Evolutionary conservation across 306 rosid genomes (phyloP).

Genomic region (Prunus davidiana): DNA sequence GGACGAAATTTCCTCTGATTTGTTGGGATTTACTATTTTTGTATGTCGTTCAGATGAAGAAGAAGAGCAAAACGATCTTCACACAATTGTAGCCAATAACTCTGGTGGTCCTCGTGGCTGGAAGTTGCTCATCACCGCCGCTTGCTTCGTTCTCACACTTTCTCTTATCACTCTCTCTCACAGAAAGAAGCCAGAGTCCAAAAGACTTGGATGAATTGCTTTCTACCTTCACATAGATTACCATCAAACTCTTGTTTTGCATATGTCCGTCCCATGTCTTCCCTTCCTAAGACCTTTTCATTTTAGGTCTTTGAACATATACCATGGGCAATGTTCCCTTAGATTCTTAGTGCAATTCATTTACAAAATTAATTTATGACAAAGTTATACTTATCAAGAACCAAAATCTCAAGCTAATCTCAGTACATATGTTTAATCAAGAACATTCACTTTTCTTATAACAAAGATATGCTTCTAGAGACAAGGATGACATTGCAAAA

Average conservation of each 20-base stretch:
- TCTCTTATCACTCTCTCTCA: neutral
- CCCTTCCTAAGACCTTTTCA: too few relatives aligned
- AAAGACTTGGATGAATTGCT: neutral
- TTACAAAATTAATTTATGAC: too few relatives aligned
- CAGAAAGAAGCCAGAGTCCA: neutral
- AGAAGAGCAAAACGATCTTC: neutral
- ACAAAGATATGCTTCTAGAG: neutral
- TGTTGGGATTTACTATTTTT: neutral
- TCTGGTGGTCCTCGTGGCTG: neutral
- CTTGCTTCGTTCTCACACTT: neutral
- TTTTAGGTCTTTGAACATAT: too few relatives aligned
- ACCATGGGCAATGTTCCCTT: too few relatives aligned
- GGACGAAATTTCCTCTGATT: neutral
- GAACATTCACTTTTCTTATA: neutral
- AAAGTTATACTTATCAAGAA: neutral
- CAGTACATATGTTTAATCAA: neutral
- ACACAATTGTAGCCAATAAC: neutral
- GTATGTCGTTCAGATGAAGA: neutral
- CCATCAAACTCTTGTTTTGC: too few relatives aligned
- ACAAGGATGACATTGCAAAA: neutral
- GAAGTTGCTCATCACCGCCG: neutral
- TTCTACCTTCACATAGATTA: too few relatives aligned
- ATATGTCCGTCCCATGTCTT: too few relatives aligned
- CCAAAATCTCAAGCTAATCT: neutral
- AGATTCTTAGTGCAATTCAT: too few relatives aligned